Evolutionary conservation across 176 grass and related monocot genomes (phyloP).

Genomic region (Oryza rufipogon): DNA sequence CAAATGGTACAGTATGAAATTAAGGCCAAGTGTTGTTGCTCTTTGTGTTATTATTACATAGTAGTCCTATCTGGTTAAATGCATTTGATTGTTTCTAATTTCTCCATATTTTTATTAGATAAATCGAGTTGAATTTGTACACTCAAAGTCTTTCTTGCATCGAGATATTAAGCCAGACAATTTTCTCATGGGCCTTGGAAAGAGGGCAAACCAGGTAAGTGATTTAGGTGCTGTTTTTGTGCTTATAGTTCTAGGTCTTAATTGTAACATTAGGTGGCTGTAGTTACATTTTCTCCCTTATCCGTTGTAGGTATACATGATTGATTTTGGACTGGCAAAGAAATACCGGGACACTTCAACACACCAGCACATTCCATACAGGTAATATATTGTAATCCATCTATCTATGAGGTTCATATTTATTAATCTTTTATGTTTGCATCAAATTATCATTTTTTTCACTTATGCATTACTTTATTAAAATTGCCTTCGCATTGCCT

Average conservation of each 20-base stretch:
- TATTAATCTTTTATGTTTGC: slow-evolving; percentile 17
- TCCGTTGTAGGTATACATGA: slow-evolving; percentile 71
- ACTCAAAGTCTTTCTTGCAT: slow-evolving; percentile 85
- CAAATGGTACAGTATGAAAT: slow-evolving; percentile 66
- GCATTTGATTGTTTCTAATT: slow-evolving; percentile 18
- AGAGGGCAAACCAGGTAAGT: slow-evolving; percentile 70
- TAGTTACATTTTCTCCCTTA: slow-evolving; percentile 16
- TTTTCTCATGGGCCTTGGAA: slow-evolving; percentile 91
- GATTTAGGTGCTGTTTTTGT: slow-evolving; percentile 4
- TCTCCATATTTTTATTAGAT: slow-evolving; percentile 47
- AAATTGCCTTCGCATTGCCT: not conserved
- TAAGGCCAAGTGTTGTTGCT: not conserved
- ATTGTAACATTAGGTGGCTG: slow-evolving; percentile 1
- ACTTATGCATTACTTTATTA: not conserved
- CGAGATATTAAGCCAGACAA: slow-evolving; percentile 97
- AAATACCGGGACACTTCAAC: slow-evolving; percentile 78
- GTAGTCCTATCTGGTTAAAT: slow-evolving; percentile 34
- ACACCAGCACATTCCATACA: slow-evolving; percentile 90
- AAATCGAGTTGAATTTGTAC: slow-evolving; percentile 80
- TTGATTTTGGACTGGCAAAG: slow-evolving; percentile 96
- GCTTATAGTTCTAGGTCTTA: slow-evolving; percentile 13
- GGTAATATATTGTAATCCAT: slow-evolving; percentile 46
- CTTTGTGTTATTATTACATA: not conserved
- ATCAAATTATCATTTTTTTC: slow-evolving; percentile 12
- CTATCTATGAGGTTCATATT: slow-evolving; percentile 16